Percentiles rank a stretch among this genome's conserved stretches.
phyloP scores from a whole-genome alignment of 2,329 filamentous ascomycete species.

The Hortaea sp. region DNA sequence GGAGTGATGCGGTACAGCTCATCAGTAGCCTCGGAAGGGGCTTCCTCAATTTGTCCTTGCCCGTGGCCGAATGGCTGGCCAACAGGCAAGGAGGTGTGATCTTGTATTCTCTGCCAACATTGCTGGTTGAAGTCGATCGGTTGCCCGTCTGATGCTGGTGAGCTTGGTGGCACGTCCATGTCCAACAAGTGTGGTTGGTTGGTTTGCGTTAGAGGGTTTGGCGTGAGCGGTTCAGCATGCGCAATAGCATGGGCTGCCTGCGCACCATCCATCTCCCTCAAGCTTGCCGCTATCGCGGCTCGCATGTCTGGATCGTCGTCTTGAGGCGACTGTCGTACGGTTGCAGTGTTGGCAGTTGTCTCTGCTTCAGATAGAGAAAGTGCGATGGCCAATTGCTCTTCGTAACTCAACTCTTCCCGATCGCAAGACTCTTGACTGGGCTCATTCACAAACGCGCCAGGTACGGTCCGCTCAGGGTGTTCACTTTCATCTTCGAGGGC shows the following conservation, averaged over 20 bases:
- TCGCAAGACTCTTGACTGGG: not conserved
- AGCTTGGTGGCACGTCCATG: not conserved
- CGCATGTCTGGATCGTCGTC: constrained; percentile 20
- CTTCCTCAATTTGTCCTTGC: not conserved
- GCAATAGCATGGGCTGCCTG: constrained; percentile 15
- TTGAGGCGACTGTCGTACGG: constrained; percentile 11
- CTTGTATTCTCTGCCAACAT: not conserved
- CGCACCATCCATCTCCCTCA: constrained; percentile 18
- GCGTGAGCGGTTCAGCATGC: constrained; percentile 9
- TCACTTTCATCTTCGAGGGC: constrained; percentile 17
- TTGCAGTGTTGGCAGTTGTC: constrained; percentile 14
- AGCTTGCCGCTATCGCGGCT: constrained; percentile 26
- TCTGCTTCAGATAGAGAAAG: constrained; percentile 27
- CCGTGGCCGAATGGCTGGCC: not conserved
- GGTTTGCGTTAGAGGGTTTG: constrained; percentile 1
- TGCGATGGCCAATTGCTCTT: constrained; percentile 28
- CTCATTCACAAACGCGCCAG: too few species aligned
- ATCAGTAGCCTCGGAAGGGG: constrained; percentile 10
- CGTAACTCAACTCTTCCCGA: constrained; percentile 20
- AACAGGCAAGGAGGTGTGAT: too few species aligned
- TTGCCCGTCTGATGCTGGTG: constrained; percentile 11
- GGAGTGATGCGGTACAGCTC: constrained; percentile 26
- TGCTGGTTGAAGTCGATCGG: constrained; percentile 2
- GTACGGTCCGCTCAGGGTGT: too few species aligned
- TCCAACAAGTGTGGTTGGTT: not conserved